phyloP scores from a whole-genome alignment of 164 flowering plant species.

The Tetrastigma voinierianum region DNA sequence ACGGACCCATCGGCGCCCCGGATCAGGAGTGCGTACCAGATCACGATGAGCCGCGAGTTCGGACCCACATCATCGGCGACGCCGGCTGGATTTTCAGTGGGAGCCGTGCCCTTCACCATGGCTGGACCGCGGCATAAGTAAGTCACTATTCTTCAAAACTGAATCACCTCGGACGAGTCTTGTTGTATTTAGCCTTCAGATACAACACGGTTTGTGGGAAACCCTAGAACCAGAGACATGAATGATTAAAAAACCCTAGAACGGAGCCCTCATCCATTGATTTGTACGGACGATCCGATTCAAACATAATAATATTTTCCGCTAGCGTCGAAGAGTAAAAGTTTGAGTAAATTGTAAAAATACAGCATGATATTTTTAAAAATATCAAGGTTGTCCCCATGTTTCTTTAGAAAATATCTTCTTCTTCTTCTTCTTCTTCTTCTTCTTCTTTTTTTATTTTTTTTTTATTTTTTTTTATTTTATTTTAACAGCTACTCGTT shows the following conservation, averaged over 20 bases:
- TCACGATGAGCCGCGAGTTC: conserved; percentile 88
- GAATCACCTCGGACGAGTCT: neutral
- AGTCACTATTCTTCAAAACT: neutral
- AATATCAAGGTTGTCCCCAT: no score
- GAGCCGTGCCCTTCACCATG: conserved; percentile 75
- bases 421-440: no score
- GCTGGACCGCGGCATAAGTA: conserved; percentile 76
- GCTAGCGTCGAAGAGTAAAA: no score
- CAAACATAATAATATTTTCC: no score
- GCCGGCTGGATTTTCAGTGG: conserved; percentile 75
- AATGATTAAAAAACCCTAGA: neutral
- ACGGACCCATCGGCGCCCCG: conserved; percentile 90
- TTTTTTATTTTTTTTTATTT: no score
- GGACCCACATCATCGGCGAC: conserved; percentile 90
- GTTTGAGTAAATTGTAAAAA: no score
- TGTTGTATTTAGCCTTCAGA: neutral
- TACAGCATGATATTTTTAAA: no score
- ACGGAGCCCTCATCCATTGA: neutral
- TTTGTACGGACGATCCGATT: no score
- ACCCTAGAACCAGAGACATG: no score
- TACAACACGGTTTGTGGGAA: neutral
- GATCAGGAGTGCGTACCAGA: conserved; percentile 95
- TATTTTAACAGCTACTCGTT: no score
- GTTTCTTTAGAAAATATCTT: no score
- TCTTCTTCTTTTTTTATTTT: no score